Conservation (phyloP, 2,329 filamentous ascomycete species). For the Cladorrhinum sp. region DNA sequence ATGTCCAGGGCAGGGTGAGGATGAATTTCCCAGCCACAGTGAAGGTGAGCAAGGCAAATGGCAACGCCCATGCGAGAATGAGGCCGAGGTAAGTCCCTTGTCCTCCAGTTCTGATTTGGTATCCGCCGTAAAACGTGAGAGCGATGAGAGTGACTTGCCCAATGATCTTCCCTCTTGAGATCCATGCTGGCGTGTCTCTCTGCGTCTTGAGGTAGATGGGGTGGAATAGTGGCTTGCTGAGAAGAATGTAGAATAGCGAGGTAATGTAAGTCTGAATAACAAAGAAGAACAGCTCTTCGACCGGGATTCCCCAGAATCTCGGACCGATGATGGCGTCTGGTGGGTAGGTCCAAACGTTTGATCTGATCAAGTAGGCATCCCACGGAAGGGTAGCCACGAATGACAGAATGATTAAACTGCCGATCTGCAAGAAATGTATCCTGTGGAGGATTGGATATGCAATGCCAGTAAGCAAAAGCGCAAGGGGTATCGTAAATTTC, state of each 20-base stretch:
- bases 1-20: slow-evolving; percentile 55
- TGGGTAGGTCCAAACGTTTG: slow-evolving; percentile 69
- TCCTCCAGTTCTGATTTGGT: slow-evolving; percentile 43
- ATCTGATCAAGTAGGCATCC: slow-evolving; percentile 72
- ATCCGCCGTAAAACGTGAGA: slow-evolving; percentile 43
- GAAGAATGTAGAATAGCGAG: slow-evolving; percentile 62
- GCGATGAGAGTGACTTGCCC: slow-evolving; percentile 51
- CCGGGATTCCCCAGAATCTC: slow-evolving; percentile 61
- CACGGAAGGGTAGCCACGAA: slow-evolving; percentile 69
- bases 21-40: slow-evolving; percentile 62
- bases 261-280: slow-evolving; percentile 74
- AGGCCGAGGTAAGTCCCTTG: slow-evolving; percentile 65
- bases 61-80: slow-evolving; percentile 66
- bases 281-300: slow-evolving; percentile 76
- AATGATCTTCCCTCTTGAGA: slow-evolving; percentile 33
- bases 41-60: slow-evolving; percentile 64
- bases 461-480: slow-evolving; percentile 55
- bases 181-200: slow-evolving; percentile 27
- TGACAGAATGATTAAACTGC: slow-evolving; percentile 60
- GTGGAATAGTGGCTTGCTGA: slow-evolving; percentile 62
- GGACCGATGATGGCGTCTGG: slow-evolving; percentile 60
- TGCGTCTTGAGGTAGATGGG: slow-evolving; percentile 40
- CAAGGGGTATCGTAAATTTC: slow-evolving; percentile 65
- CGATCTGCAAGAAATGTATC: slow-evolving; percentile 61
- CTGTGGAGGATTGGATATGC: slow-evolving; percentile 60